Percentiles rank a stretch among this genome's conserved stretches.
These are phyloP conservation scores for Neonectria ditissima DNA, from an alignment of 2,329 filamentous ascomycete genomes.

Conservation along the genomic window DNA sequence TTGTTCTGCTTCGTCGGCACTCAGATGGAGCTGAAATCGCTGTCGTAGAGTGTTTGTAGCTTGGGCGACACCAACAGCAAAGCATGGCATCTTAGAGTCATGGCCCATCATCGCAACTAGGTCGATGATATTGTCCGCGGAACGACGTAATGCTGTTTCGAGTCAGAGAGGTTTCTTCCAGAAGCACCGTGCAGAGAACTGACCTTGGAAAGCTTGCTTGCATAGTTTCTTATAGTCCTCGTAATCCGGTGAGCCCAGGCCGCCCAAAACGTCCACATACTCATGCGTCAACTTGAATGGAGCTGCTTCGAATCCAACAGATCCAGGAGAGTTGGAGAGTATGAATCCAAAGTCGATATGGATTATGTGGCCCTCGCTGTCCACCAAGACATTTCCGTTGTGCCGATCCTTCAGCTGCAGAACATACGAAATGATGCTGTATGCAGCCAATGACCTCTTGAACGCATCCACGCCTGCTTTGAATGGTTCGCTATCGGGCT, in stretches of 20 bases:
- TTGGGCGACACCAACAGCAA: constrained; percentile 77
- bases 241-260: constrained; percentile 75
- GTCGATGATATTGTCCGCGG: constrained; percentile 84
- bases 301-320: constrained; percentile 86
- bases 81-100: constrained; percentile 88
- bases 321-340: constrained; percentile 86
- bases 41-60: constrained; percentile 77
- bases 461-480: constrained; percentile 81
- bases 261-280: constrained; percentile 86
- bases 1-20: constrained; percentile 82
- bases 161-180: constrained; percentile 20
- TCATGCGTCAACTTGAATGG: constrained; percentile 90
- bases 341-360: constrained; percentile 94
- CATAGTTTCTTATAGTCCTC: constrained; percentile 82
- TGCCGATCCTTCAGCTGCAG: constrained; percentile 88
- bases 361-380: constrained; percentile 87
- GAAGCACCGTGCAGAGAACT: constrained; percentile 37
- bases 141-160: constrained; percentile 74
- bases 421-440: constrained; percentile 86
- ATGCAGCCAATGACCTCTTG: constrained; percentile 83
- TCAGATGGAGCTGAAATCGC: constrained; percentile 84
- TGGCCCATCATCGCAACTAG: constrained; percentile 87
- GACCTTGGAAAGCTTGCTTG: constrained; percentile 86
- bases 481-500: constrained; percentile 75
- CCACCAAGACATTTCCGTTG: constrained; percentile 88